These are phyloP conservation scores for Globisporangium solare DNA, from an alignment of 352 stramenopile species.

Conservation along the genomic window DNA sequence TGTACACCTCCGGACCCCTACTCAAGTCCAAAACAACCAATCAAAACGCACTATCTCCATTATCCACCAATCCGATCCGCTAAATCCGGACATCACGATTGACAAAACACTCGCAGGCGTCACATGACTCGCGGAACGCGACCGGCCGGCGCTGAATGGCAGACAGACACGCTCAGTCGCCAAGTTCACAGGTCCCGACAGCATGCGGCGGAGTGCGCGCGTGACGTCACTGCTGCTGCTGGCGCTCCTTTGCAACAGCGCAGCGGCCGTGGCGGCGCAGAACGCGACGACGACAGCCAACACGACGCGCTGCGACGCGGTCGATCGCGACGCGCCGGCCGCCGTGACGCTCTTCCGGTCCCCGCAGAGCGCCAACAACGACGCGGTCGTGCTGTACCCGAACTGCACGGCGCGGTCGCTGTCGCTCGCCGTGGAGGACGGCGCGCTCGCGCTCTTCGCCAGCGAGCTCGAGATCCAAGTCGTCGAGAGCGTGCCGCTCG, in stretches of 20 bases:
- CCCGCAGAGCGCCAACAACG: slow-evolving; percentile 11
- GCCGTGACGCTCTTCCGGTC: slow-evolving; percentile 21
- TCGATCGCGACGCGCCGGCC: slow-evolving; percentile 1
- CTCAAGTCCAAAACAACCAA: no score
- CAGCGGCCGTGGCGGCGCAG: neutral
- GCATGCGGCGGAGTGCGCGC: no score
- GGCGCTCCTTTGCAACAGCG: no score
- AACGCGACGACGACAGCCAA: neutral
- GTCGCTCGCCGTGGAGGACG: slow-evolving; percentile 5
- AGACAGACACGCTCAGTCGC: no score
- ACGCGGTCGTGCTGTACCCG: slow-evolving; percentile 18
- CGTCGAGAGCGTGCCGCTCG: slow-evolving; percentile 12
- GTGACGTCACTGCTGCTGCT: neutral
- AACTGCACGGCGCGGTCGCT: slow-evolving; percentile 13
- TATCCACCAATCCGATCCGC: no score
- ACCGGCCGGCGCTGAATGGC: no score
- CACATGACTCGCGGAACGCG: no score
- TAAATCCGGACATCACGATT: no score
- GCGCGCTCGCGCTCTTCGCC: slow-evolving; percentile 5
- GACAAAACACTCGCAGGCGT: no score
- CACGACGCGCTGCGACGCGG: slow-evolving; percentile 4
- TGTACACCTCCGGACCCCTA: no score
- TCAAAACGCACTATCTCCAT: no score
- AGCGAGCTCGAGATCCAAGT: slow-evolving; percentile 9
- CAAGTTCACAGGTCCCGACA: no score